These are phyloP conservation scores for Houttuynia cordata DNA, from an alignment of 164 flowering plant species.

Conservation along the genomic window DNA sequence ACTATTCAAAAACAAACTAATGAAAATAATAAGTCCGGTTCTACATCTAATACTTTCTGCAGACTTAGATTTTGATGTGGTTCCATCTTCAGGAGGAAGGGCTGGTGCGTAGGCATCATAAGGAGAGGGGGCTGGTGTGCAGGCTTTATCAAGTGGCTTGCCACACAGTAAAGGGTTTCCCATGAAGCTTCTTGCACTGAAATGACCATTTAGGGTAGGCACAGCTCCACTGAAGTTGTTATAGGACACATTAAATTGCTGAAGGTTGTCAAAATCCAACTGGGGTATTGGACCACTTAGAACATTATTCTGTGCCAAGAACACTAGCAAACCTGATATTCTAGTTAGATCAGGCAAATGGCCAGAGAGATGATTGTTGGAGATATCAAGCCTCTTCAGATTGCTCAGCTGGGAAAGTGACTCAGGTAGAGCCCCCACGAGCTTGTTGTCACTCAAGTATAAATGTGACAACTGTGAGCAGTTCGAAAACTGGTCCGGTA, in stretches of 20 bases:
- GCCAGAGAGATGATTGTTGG: conserved; percentile 35
- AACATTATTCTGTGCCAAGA: conserved; percentile 36
- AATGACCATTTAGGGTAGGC: conserved; percentile 20
- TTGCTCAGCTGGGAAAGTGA: conserved; percentile 28
- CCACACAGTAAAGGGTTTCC: conserved; percentile 47
- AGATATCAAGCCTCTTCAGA: conserved; percentile 28
- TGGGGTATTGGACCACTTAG: conserved; percentile 33
- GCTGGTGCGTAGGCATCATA: no score
- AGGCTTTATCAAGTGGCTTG: conserved; percentile 21
- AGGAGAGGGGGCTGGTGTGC: conserved; percentile 17
- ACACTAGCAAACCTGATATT: conserved; percentile 28
- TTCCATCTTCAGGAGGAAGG: conserved; percentile 1
- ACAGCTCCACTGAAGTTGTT: conserved; percentile 39
- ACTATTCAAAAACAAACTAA: no score
- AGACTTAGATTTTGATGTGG: no score
- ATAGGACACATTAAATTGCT: conserved; percentile 34
- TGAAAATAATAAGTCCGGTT: no score
- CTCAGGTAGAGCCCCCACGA: conserved; percentile 29
- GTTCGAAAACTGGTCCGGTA: conserved; percentile 22
- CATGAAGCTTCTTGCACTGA: conserved; percentile 13
- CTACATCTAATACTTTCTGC: no score
- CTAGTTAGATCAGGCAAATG: conserved; percentile 31
- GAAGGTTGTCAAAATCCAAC: conserved; percentile 32
- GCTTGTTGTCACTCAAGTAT: conserved; percentile 18
- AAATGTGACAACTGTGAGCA: conserved; percentile 42